phyloP scores from a whole-genome alignment of 2,329 filamentous ascomycete species.

The Hypoxylon rubiginosum region DNA sequence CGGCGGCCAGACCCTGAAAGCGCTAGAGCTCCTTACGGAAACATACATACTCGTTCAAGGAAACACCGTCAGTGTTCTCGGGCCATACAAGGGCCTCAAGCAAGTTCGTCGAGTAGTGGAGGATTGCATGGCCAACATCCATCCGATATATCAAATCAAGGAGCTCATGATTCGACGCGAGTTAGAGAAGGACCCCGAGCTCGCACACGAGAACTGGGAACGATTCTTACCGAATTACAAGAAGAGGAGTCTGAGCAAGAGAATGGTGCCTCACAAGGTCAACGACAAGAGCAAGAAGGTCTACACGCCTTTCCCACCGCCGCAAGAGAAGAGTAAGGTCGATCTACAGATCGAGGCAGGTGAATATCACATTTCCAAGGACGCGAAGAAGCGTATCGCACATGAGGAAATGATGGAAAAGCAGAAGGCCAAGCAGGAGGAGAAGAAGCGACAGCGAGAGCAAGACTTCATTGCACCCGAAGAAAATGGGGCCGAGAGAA shows the following conservation, averaged over 20 bases:
- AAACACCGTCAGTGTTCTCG: slow-evolving; percentile 94
- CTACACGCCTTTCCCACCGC: slow-evolving; percentile 97
- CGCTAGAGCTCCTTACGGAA: slow-evolving; percentile 89
- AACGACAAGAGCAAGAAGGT: slow-evolving; percentile 93
- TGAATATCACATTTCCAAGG: slow-evolving; percentile 95
- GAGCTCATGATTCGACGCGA: slow-evolving; percentile 82
- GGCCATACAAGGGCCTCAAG: slow-evolving; percentile 91
- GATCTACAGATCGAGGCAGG: slow-evolving; percentile 97
- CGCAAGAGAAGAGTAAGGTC: slow-evolving; percentile 98
- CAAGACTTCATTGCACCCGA: slow-evolving; percentile 89
- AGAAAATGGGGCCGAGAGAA: slow-evolving; percentile 71
- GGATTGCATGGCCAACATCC: slow-evolving; percentile 97
- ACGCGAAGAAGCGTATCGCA: slow-evolving; percentile 86
- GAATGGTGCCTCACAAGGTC: slow-evolving; percentile 84
- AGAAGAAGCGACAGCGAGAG: slow-evolving; percentile 87
- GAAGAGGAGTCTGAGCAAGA: slow-evolving; percentile 88
- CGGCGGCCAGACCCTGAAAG: slow-evolving; percentile 92
- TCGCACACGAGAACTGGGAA: slow-evolving; percentile 93
- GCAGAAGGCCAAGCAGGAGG: slow-evolving; percentile 88
- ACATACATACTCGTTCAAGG: slow-evolving; percentile 97
- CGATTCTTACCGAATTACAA: slow-evolving; percentile 98
- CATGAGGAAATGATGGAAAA: slow-evolving; percentile 86
- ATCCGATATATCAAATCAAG: slow-evolving; percentile 84
- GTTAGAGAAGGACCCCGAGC: slow-evolving; percentile 87
- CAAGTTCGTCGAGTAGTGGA: slow-evolving; percentile 90